These are phyloP conservation scores for Deinandra increscens DNA, from an alignment of 129 eudicot species.

Conservation along the genomic window DNA sequence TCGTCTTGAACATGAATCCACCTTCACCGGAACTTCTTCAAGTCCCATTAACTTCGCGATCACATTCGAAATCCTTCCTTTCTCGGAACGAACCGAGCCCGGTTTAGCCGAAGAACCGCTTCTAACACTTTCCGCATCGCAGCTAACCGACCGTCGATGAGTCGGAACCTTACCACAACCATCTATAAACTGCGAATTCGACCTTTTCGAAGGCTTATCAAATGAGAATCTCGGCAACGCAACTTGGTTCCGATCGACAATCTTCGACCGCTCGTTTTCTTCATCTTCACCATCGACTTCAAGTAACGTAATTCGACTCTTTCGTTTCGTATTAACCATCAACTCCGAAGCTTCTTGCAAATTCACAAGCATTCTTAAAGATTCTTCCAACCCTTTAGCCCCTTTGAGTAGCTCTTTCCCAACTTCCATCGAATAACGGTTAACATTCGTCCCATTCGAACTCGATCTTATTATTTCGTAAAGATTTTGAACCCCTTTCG, in stretches of 20 bases:
- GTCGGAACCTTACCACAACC: constrained; percentile 19
- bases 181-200: constrained; percentile 29
- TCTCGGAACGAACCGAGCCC: constrained; percentile 36
- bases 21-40: constrained; percentile 54
- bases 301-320: constrained; percentile 59
- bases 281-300: constrained; percentile 60
- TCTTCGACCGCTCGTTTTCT: constrained; percentile 28
- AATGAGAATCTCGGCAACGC: constrained; percentile 78
- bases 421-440: constrained; percentile 57
- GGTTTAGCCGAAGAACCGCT: constrained; percentile 24
- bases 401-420: constrained; percentile 82
- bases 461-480: constrained; percentile 63
- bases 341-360: constrained; percentile 73
- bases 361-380: constrained; percentile 77
- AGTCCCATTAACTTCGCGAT: constrained; percentile 95
- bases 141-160: constrained; percentile 25
- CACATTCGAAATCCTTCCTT: constrained; percentile 75
- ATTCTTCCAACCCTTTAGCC: constrained; percentile 82
- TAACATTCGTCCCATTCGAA: constrained; percentile 46
- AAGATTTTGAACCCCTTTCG: constrained; percentile 79
- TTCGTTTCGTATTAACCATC: constrained; percentile 43
- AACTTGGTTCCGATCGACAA: constrained; percentile 39
- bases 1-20: constrained; percentile 6
- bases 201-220: constrained; percentile 49
- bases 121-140: constrained; percentile 32